Evolutionary conservation across 495 filamentous ascomycete genomes (phyloP), one percentile per base, ranked within the genome.

Genomic region (Penicillium roqueforti): DNA sequence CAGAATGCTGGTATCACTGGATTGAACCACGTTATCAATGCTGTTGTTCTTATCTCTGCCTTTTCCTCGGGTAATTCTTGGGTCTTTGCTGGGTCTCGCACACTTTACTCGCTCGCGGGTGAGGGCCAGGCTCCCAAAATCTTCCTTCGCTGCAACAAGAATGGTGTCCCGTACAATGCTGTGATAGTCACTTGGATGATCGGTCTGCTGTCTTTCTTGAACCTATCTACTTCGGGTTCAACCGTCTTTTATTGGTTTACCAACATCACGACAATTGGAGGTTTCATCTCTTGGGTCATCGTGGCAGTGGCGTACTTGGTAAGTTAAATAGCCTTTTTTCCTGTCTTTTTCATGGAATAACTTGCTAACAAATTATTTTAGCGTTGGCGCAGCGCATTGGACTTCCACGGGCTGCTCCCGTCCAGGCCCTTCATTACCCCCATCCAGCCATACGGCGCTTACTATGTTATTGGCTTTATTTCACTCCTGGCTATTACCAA

Each of bases 1-100:
- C 69, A 73, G 62, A 75, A 81, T 34, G 84, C 86, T 3, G 76
- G 81, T 11, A 85, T 93, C 53, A 68, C 69, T 9, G 79, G 77
- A 11, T 73, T 92, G 9, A 84, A 83, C 37, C 80, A 83, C 55
- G 83, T 91, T 47, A 84, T 93, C 72, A 93, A 92, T 68, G 87
- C 82, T 14, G 81, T 83, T 5, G 83, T 90, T 41, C 67, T 90
- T 40, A 86, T 76, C 26, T 84, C 84, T 1, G 85, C 83, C 3
- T 79, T 80, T 57, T 87, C 84, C 4, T 80, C 83, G 1, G 87
- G 82, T 25, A 92, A 92, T 60, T 83, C 86, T 3, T 89, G 85
- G 75, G 73, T 90, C 47, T 92, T 87, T 67, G 87, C 83, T 3
- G 86, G 84, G 18, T 86, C 83, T 5, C 81, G 88, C 44, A 85